phyloP scores from a whole-genome alignment of 2,329 filamentous ascomycete species.

The Exophiala aquamarina region DNA sequence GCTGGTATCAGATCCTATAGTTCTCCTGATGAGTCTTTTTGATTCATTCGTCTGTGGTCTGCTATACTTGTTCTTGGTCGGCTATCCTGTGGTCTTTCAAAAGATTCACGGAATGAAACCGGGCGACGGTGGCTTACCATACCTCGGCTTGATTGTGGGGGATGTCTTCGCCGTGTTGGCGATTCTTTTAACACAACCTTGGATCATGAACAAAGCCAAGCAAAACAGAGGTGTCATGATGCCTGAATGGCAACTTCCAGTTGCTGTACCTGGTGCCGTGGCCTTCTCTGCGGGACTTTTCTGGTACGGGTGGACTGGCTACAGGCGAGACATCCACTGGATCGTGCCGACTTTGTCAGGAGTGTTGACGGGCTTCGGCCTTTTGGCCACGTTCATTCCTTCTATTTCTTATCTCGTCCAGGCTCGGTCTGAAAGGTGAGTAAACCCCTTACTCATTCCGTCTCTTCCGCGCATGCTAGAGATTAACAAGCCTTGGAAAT shows the following conservation, averaged over 20 bases:
- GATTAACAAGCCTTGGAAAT: neutral
- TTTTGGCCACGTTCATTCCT: conserved; percentile 50
- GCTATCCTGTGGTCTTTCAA: conserved; percentile 47
- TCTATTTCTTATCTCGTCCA: conserved; percentile 48
- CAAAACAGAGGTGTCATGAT: conserved; percentile 34
- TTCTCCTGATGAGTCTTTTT: conserved; percentile 40
- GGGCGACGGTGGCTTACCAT: conserved; percentile 45
- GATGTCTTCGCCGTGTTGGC: conserved; percentile 41
- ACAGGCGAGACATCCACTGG: conserved; percentile 38
- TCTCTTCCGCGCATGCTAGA: neutral
- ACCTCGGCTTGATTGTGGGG: conserved; percentile 45
- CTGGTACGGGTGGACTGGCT: conserved; percentile 44
- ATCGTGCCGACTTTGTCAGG: conserved; percentile 42
- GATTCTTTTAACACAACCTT: conserved; percentile 42
- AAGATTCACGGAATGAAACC: conserved; percentile 39
- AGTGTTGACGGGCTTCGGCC: conserved; percentile 47
- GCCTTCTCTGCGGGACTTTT: conserved; percentile 47
- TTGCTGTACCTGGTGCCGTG: conserved; percentile 46
- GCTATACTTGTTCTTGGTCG: conserved; percentile 47
- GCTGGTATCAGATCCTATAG: conserved; percentile 45
- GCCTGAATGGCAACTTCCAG: conserved; percentile 44
- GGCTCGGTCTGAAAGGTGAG: conserved; percentile 25
- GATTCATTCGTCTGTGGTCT: conserved; percentile 44
- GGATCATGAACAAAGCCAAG: conserved; percentile 38
- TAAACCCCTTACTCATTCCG: conserved; percentile 30